Evolutionary conservation across 2,329 filamentous ascomycete genomes (phyloP).

Genomic region (Arachnomyces sp.): DNA sequence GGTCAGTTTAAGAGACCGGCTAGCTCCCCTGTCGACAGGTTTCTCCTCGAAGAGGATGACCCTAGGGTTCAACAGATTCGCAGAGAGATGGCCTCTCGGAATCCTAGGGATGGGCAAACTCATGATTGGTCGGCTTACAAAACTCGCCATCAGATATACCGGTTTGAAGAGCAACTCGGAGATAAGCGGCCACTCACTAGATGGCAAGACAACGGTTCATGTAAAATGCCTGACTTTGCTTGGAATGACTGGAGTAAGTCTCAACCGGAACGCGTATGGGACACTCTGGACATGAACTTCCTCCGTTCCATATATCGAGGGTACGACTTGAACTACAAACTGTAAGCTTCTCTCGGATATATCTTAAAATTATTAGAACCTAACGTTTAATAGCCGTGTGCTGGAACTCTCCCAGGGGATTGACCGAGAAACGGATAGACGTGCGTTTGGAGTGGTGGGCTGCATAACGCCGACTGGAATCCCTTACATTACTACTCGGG

Average conservation of each 20-base stretch:
- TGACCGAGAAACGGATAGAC: conserved; percentile 47
- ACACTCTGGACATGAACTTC: conserved; percentile 57
- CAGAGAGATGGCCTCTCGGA: conserved; percentile 36
- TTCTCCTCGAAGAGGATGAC: conserved; percentile 51
- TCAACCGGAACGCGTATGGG: conserved; percentile 53
- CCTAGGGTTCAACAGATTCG: conserved; percentile 44
- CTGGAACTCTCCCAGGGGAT: conserved; percentile 67
- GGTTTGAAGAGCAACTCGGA: conserved; percentile 45
- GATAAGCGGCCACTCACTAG: conserved; percentile 49
- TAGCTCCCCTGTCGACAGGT: conserved; percentile 55
- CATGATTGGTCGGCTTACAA: conserved; percentile 40
- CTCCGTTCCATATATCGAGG: conserved; percentile 42
- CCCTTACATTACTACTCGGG: conserved; percentile 52
- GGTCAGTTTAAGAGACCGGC: conserved; percentile 44
- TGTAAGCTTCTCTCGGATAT: conserved; percentile 26
- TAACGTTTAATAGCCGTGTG: conserved; percentile 22
- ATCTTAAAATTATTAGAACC: conserved; percentile 1
- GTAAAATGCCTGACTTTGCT: conserved; percentile 48
- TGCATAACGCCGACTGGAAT: conserved; percentile 62
- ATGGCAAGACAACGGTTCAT: conserved; percentile 49
- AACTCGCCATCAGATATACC: conserved; percentile 50
- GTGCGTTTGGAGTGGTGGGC: conserved; percentile 49
- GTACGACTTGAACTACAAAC: conserved; percentile 53
- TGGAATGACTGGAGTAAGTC: conserved; percentile 43
- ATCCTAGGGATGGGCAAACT: conserved; percentile 18